phyloP scores from a whole-genome alignment of 2,329 filamentous ascomycete genomes.

The Microascus cirrosus region DNA sequence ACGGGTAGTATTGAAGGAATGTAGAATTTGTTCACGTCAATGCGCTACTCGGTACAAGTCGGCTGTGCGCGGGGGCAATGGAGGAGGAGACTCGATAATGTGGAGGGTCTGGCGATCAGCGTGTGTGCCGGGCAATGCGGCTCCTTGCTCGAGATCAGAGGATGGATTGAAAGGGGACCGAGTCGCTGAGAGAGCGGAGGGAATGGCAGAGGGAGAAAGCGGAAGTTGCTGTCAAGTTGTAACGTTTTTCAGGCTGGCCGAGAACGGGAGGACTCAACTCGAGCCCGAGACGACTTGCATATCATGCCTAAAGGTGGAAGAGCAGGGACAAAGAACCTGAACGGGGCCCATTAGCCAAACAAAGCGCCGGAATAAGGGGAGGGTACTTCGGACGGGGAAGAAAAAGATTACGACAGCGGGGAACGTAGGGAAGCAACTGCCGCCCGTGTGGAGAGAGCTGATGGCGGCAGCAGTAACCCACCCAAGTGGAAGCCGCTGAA shows the following conservation, averaged over 20 bases:
- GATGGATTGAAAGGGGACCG: background rate
- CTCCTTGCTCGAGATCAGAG: background rate
- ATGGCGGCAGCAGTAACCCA: too few species aligned
- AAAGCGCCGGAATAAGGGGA: background rate
- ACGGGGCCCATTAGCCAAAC: background rate
- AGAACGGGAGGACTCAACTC: background rate
- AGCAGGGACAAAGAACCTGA: background rate
- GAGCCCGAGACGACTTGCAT: background rate
- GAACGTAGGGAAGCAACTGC: too few species aligned
- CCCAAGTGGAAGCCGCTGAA: too few species aligned
- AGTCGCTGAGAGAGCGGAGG: background rate
- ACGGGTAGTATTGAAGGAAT: background rate
- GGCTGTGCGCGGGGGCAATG: background rate
- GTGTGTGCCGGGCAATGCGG: background rate
- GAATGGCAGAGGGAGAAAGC: background rate
- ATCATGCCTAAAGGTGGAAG: background rate
- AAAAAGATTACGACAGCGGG: too few species aligned
- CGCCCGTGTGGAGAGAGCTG: too few species aligned
- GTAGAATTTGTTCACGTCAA: background rate
- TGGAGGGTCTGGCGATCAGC: background rate
- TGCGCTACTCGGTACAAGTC: background rate
- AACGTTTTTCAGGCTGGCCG: background rate
- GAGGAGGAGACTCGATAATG: background rate
- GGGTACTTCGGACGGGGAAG: background rate
- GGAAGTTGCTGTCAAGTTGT: background rate